phyloP scores from a whole-genome alignment of 352 stramenopile genomes.

The Blastocystis sp. region DNA sequence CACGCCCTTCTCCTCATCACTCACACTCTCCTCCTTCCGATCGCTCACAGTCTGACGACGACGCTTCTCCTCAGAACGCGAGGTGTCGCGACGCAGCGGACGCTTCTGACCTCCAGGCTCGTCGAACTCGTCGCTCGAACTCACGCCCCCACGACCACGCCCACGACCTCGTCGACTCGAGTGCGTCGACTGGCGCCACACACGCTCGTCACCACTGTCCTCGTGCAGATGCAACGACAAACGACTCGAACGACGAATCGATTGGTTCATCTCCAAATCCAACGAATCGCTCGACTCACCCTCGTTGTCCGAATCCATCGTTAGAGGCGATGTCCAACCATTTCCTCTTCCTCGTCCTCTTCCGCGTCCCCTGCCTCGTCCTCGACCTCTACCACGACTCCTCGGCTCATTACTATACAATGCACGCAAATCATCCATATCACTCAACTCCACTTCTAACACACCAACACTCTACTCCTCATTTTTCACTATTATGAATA shows the following conservation, averaged over 20 bases:
- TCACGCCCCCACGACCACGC: not conserved
- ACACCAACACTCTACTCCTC: too few species aligned
- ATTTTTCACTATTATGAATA: too few species aligned
- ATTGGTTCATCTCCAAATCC: not conserved
- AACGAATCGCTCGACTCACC: constrained; percentile 36
- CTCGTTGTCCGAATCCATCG: not conserved
- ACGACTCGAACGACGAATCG: constrained; percentile 5
- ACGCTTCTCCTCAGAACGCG: not conserved
- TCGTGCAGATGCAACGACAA: not conserved
- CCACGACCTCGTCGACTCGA: not conserved
- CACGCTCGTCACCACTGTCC: not conserved
- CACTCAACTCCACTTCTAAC: too few species aligned
- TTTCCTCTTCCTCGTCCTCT: constrained; percentile 7
- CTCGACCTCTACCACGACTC: constrained; percentile 19
- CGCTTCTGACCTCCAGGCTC: constrained; percentile 10
- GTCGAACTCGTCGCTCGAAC: constrained; percentile 36
- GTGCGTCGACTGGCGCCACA: not conserved
- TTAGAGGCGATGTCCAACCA: constrained; percentile 26
- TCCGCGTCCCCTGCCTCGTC: not conserved
- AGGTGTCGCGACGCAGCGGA: not conserved
- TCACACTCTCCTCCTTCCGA: not conserved
- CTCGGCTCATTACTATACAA: not conserved
- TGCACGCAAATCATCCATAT: constrained; percentile 5
- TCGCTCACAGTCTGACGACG: constrained; percentile 12
- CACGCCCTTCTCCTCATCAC: too few species aligned